These are phyloP conservation scores for Quambalaria eucalypti DNA, from an alignment of 1,284 basidiomycete genomes.

Conservation along the genomic window DNA sequence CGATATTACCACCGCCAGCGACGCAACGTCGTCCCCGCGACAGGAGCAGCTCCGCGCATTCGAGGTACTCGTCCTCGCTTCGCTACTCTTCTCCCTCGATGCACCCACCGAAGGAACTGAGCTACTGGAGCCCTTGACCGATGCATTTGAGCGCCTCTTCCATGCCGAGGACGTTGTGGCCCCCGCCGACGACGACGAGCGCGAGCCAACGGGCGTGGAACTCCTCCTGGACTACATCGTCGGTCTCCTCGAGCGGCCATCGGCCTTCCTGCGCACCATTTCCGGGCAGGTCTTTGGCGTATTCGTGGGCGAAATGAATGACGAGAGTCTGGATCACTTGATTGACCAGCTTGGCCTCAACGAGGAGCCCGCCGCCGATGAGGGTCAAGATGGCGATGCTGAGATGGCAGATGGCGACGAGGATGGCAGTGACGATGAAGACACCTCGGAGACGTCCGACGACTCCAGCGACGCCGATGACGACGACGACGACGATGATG, in stretches of 20 bases:
- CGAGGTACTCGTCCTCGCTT: constrained; percentile 25
- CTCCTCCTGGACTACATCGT: constrained; percentile 78
- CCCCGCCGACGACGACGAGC: constrained; percentile 47
- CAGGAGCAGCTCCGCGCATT: constrained; percentile 23
- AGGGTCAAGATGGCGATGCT: constrained; percentile 52
- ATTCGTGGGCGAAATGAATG: constrained; percentile 62
- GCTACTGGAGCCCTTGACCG: constrained; percentile 35
- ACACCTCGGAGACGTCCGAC: constrained; percentile 30
- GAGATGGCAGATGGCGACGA: constrained; percentile 52
- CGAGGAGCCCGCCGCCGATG: constrained; percentile 2
- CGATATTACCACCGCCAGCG: too few relatives aligned
- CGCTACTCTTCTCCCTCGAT: constrained; percentile 48
- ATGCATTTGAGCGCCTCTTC: constrained; percentile 34
- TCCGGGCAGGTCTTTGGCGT: constrained; percentile 74
- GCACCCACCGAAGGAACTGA: constrained; percentile 47
- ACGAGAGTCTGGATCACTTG: constrained; percentile 71
- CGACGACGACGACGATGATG: constrained; percentile 41
- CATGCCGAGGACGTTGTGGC: constrained; percentile 44
- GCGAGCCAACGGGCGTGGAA: constrained; percentile 61
- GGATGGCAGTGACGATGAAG: constrained; percentile 54
- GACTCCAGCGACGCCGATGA: constrained; percentile 26
- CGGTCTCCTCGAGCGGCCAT: constrained; percentile 75
- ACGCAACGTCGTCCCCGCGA: constrained; percentile 13
- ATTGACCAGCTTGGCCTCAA: constrained; percentile 50
- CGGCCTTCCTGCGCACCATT: constrained; percentile 68